phyloP scores from a whole-genome alignment of 331 rosid species.

The Rhamnella rubrinervis region DNA sequence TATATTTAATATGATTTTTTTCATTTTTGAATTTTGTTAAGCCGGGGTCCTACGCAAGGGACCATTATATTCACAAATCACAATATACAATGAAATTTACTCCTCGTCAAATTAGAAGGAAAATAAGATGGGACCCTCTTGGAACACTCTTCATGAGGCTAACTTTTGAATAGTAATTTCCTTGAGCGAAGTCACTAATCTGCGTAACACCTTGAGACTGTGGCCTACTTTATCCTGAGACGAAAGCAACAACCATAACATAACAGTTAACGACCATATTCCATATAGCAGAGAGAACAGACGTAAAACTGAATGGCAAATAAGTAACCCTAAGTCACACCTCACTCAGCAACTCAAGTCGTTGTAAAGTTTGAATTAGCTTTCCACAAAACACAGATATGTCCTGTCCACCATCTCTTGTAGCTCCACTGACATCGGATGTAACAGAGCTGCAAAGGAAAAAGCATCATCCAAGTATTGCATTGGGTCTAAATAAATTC shows the following conservation, averaged over 20 bases:
- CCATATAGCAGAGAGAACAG: background rate
- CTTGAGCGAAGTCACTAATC: slow-evolving; percentile 78
- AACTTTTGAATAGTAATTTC: slow-evolving; percentile 66
- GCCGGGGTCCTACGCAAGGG: too few relatives aligned
- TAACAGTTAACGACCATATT: background rate
- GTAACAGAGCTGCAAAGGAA: slow-evolving; percentile 42
- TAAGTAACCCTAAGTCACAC: slow-evolving; percentile 32
- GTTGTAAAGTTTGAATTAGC: slow-evolving; percentile 67
- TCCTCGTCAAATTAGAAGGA: background rate
- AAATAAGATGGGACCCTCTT: background rate
- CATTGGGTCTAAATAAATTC: background rate
- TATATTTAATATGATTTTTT: too few relatives aligned
- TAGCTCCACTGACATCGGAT: slow-evolving; percentile 35
- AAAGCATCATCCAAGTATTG: background rate
- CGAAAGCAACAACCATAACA: slow-evolving; percentile 8
- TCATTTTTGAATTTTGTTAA: background rate
- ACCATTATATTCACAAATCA: too few relatives aligned
- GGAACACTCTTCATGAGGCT: slow-evolving; percentile 30
- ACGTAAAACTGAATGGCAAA: background rate
- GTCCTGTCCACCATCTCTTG: slow-evolving; percentile 47
- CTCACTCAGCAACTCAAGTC: slow-evolving; percentile 83
- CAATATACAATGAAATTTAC: too few relatives aligned
- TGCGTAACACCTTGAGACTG: slow-evolving; percentile 72
- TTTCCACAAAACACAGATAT: slow-evolving; percentile 51
- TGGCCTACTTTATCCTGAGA: slow-evolving; percentile 83